Conservation (phyloP, 495 filamentous ascomycete species). For the Xylaria nigripes region DNA sequence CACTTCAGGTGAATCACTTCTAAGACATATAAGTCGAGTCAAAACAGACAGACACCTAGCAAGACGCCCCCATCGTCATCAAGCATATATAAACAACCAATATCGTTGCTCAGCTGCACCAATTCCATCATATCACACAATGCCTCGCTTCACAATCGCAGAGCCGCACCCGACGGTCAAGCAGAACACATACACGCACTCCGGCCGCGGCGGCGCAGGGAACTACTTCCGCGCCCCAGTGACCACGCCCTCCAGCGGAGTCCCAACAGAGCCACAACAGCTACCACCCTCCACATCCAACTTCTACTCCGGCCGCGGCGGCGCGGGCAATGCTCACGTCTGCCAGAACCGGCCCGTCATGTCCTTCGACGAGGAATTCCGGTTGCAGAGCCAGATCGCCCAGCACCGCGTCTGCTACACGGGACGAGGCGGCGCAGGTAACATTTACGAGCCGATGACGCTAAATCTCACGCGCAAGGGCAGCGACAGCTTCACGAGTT, state of each 20-base stretch:
- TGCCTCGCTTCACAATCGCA: conserved; percentile 56
- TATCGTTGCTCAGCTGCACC: conserved; percentile 17
- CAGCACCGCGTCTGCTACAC: conserved; percentile 56
- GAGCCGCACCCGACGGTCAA: conserved; percentile 73
- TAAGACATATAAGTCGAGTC: background rate
- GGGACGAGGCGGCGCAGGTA: conserved; percentile 84
- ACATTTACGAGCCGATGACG: conserved; percentile 42
- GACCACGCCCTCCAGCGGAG: conserved; percentile 42
- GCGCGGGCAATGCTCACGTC: conserved; percentile 78
- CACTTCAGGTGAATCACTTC: background rate
- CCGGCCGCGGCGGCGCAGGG: conserved; percentile 81
- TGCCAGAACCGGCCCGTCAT: conserved; percentile 60
- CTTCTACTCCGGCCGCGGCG: conserved; percentile 78
- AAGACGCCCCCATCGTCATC: too few species aligned
- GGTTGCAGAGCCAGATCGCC: conserved; percentile 52
- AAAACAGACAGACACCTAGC: background rate
- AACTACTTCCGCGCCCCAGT: conserved; percentile 69
- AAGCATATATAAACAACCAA: background rate
- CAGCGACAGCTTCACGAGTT: conserved; percentile 28
- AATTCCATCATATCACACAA: conserved; percentile 24
- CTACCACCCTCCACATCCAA: conserved; percentile 34
- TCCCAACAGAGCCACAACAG: conserved; percentile 24
- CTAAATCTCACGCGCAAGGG: conserved; percentile 12
- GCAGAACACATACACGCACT: conserved; percentile 56
- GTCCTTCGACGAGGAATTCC: conserved; percentile 87